Base-by-base conservation (phyloP, 768 basidiomycete genomes). In the Boletus barrowsii region DNA sequence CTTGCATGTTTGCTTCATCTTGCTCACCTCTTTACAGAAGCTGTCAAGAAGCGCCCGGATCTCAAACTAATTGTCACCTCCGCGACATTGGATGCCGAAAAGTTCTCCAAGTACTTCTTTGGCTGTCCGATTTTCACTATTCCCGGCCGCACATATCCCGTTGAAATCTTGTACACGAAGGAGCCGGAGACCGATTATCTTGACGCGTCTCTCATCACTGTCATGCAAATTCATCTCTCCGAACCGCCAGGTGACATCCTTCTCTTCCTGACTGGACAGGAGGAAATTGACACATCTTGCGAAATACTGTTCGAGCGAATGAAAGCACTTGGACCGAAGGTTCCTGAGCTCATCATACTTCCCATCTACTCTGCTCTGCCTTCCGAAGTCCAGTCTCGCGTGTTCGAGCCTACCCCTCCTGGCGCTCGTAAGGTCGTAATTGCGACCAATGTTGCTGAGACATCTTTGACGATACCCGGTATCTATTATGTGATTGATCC, bases 401-500 rank as follows among this genome's bases (percentile, higher is more conserved):
- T 99, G 39, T 99, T 99, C 73, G 97, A 98, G 56, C 94, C 96
- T 6, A 93, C 97, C 0, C 97, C 97, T 7, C 94, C 94, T 17
- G 97, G 97, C 45, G 87, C 96, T n/a, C 90, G 97, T 56, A 99
- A 99, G 76, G 93, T 96, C 57, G 94, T 98, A 66, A 92, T 99
- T 62, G 96, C 97, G n/a, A 99, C 97, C 24, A 99, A 98, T 71
- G 95, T 98, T 51, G 97, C 97, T 3, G 97, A 99, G 77, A 98
- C 97, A 11, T 94, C 92, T 74, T 78, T 99, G 68, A 98, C 97
- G 9, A 99, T 98, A 64, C 93, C 94, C 33, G 97, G 95, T 30
- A 97, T 99, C 68, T 98, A 98, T 78, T 99, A 98, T 63, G 96
- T 99, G 62, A 87, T 99, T 57, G 97, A 99, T 67, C 96, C 97